phyloP scores from a whole-genome alignment of 257 asterid species.

The Forsythia viridissima region DNA sequence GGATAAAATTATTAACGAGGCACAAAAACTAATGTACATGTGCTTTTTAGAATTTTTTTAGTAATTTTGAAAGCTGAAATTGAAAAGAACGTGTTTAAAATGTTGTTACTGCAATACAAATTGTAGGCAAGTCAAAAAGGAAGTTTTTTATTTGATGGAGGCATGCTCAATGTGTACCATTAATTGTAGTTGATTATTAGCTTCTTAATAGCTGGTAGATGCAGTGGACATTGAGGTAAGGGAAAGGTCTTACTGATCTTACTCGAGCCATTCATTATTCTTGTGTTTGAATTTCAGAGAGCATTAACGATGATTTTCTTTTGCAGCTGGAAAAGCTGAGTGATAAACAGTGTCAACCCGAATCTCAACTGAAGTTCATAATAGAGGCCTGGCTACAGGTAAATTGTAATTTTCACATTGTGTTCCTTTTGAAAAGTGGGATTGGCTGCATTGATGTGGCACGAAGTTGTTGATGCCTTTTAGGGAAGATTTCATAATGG shows the following conservation, averaged over 20 bases:
- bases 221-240: neutral
- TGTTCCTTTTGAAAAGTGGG: slow-evolving; percentile 9
- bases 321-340: slow-evolving; percentile 95
- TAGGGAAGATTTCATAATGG: neutral
- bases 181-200: neutral
- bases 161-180: neutral
- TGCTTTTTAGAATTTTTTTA: neutral
- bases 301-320: slow-evolving; percentile 24
- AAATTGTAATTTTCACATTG: slow-evolving; percentile 13
- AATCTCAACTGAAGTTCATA: slow-evolving; percentile 93
- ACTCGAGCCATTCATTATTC: neutral
- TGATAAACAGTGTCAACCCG: slow-evolving; percentile 86
- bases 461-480: slow-evolving; percentile 9
- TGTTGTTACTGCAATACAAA: neutral
- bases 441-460: slow-evolving; percentile 10
- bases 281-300: neutral
- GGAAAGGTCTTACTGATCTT: neutral
- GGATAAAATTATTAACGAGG: neutral
- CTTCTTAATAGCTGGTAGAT: neutral
- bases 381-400: slow-evolving; percentile 99
- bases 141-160: neutral
- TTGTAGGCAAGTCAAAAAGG: neutral
- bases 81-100: neutral
- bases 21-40: neutral
- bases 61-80: neutral